A percentile compares a stretch with the other conserved stretches of the same genome.
Evolutionary conservation across 2,329 filamentous ascomycete species (phyloP).

Genomic region (Triangularia verruculosa): DNA sequence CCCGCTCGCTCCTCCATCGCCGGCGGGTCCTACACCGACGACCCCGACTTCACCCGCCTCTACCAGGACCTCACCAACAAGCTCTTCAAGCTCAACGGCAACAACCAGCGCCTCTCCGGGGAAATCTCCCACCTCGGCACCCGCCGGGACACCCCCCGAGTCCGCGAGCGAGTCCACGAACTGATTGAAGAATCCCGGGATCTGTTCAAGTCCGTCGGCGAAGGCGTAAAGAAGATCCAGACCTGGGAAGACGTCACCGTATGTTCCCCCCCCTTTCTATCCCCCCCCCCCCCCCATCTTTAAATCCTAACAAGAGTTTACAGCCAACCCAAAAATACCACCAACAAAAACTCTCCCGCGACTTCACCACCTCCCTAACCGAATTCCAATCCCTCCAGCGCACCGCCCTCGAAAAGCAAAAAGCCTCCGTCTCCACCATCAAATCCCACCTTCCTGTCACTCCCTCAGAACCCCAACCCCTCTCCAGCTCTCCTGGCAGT

Average conservation of each 20-base stretch:
- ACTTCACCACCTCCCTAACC: constrained; percentile 83
- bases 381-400: constrained; percentile 94
- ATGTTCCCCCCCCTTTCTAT: constrained; percentile 33
- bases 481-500: background rate
- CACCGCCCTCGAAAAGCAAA: constrained; percentile 86
- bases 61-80: constrained; percentile 82
- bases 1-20: constrained; percentile 32
- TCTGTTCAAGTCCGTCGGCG: constrained; percentile 86
- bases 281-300: constrained; percentile 6
- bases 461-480: constrained; percentile 32
- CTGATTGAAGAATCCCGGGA: constrained; percentile 81
- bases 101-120: constrained; percentile 78
- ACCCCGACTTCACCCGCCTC: constrained; percentile 84
- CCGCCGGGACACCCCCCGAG: constrained; percentile 83
- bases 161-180: constrained; percentile 86
- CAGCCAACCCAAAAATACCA: constrained; percentile 95
- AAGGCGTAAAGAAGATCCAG: constrained; percentile 89
- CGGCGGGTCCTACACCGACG: constrained; percentile 67
- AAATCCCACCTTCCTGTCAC: constrained; percentile 48
- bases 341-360: constrained; percentile 88
- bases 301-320: constrained; percentile 10
- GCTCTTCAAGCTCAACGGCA: constrained; percentile 83
- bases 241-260: constrained; percentile 81
- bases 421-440: constrained; percentile 78
- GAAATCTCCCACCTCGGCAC: constrained; percentile 86